Conservation (phyloP, 2,329 filamentous ascomycete genomes). For the Colletotrichum gigasporum region DNA sequence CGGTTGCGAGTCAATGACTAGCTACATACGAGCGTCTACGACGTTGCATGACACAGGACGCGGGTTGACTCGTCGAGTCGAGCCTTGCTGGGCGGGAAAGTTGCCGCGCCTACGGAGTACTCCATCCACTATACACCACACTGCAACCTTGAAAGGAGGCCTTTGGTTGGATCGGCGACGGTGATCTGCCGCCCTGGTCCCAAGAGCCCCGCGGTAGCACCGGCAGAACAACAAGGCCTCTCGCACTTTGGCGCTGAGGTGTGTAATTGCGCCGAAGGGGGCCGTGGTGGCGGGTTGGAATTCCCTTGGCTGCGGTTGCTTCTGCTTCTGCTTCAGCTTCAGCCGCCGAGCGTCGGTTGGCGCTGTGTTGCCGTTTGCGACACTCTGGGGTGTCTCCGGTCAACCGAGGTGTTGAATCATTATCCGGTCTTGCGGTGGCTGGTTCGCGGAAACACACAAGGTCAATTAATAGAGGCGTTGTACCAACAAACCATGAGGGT, state of each 20-base stretch:
- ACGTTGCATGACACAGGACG: conserved; percentile 7
- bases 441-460: neutral
- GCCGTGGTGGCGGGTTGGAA: neutral
- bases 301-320: conserved; percentile 5
- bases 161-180: conserved; percentile 11
- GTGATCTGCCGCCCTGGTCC: conserved; percentile 12
- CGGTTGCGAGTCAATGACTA: neutral
- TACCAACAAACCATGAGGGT: neutral
- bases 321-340: neutral
- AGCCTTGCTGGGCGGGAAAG: conserved; percentile 4
- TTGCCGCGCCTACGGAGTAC: too few species aligned
- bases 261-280: conserved; percentile 22
- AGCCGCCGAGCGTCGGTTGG: neutral
- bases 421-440: neutral
- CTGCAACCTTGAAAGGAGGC: neutral
- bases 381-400: conserved; percentile 19
- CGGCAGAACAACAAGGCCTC: neutral
- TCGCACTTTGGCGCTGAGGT: neutral
- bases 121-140: too few species aligned
- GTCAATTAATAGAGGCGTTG: neutral
- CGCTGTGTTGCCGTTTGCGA: neutral
- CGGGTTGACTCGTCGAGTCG: neutral
- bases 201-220: conserved; percentile 14
- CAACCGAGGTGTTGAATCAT: conserved; percentile 23
- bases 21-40: neutral